phyloP scores from a whole-genome alignment of 352 stramenopile genomes.

The Pythium plurisporium region DNA sequence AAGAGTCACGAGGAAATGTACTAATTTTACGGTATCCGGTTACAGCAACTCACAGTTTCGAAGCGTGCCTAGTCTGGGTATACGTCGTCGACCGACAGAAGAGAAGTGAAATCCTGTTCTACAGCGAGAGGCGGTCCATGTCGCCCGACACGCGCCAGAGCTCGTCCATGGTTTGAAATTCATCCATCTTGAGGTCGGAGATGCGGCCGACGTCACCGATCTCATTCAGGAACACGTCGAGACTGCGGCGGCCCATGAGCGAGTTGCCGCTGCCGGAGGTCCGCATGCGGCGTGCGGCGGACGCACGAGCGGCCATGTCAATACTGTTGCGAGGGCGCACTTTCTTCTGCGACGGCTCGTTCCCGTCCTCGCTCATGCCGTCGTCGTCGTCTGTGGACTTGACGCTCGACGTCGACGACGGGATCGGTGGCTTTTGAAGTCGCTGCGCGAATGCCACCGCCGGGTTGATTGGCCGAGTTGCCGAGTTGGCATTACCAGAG shows the following conservation, averaged over 20 bases:
- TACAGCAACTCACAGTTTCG: too few species aligned
- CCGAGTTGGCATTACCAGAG: constrained; percentile 7
- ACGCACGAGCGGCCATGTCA: constrained; percentile 63
- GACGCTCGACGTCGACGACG: constrained; percentile 19
- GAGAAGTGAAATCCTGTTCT: not conserved
- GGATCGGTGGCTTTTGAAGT: constrained; percentile 38
- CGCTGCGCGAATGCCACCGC: constrained; percentile 50
- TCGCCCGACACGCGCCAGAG: constrained; percentile 83
- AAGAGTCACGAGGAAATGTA: constrained; percentile 16
- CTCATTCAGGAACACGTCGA: constrained; percentile 79
- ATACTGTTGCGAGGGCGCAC: constrained; percentile 72
- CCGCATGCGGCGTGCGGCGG: constrained; percentile 58
- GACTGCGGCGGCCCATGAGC: constrained; percentile 48
- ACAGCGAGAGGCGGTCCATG: constrained; percentile 81
- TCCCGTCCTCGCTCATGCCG: constrained; percentile 38
- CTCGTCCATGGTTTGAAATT: constrained; percentile 78
- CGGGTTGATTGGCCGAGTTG: constrained; percentile 15
- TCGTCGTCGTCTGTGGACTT: constrained; percentile 40
- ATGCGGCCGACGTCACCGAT: constrained; percentile 74
- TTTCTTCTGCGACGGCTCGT: constrained; percentile 70
- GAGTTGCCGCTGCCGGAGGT: constrained; percentile 49
- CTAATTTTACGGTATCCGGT: constrained; percentile 20
- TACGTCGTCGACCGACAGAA: not conserved
- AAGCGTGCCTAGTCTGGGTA: too few species aligned
- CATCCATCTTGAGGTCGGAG: constrained; percentile 84